These are phyloP conservation scores for Eucalyptus pauciflora DNA, from an alignment of 345 rosid species.

Conservation along the genomic window DNA sequence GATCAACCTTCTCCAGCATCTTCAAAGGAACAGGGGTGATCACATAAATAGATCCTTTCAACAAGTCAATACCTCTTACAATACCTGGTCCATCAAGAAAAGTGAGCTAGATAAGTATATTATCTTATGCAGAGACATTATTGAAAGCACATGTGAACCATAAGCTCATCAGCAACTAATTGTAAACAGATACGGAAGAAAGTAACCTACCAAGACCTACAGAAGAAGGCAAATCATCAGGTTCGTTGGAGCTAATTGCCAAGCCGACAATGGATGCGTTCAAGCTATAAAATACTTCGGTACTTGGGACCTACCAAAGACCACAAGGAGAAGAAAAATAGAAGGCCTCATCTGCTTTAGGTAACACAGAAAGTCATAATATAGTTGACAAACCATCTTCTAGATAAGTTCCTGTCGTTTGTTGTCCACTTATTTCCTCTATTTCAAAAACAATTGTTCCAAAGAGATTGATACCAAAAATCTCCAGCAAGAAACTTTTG, in stretches of 20 bases:
- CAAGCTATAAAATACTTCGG: slow-evolving; percentile 70
- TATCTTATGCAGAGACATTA: background rate
- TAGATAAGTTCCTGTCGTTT: background rate
- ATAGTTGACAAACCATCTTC: background rate
- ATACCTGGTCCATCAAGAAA: slow-evolving; percentile 43
- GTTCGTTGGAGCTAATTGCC: slow-evolving; percentile 52
- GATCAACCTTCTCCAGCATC: slow-evolving; percentile 68
- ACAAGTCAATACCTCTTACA: slow-evolving; percentile 72
- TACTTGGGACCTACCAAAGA: slow-evolving; percentile 40
- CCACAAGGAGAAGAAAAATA: background rate
- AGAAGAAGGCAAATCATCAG: slow-evolving; percentile 53
- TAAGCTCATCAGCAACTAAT: background rate
- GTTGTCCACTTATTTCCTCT: background rate
- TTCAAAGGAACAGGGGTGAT: slow-evolving; percentile 71
- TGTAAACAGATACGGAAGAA: background rate
- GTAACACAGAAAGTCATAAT: background rate
- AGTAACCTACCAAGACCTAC: slow-evolving; percentile 78
- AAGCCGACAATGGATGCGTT: slow-evolving; percentile 86
- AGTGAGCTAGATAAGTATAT: background rate
- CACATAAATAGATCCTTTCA: slow-evolving; percentile 54
- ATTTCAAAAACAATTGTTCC: background rate
- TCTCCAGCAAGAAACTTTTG: background rate
- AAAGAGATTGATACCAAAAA: background rate
- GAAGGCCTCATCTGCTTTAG: background rate
- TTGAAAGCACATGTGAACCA: background rate